Evolutionary conservation across 2,329 filamentous ascomycete genomes (phyloP), one percentile per base, ranked within the genome.

Genomic region (Beauveria bassiana): DNA sequence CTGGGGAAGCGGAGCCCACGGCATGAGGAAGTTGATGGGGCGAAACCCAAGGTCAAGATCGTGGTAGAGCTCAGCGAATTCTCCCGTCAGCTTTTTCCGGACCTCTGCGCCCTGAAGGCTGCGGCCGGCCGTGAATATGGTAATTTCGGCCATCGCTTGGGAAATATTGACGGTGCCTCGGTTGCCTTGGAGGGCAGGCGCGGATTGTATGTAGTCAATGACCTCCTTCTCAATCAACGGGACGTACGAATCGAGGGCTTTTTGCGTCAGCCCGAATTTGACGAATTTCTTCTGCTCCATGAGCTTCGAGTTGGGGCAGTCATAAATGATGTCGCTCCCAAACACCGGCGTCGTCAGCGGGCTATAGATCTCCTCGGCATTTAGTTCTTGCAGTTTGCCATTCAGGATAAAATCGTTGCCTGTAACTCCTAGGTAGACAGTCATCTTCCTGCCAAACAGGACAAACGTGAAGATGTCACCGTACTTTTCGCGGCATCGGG

Each of bases 211-310:
- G 71, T 90, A 93, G 66, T 83, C 79, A 53, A 82, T 75, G 61
- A 88, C 83, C 73, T 93, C 90, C 63, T 81, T 75, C 64, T 85
- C 83, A 73, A 93, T 92, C 70, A 91, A 77, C 46, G 79, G 83
- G 52, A 93, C 89, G 71, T 93, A 90, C 22, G 74, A 72, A 63
- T 77, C 80, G 66, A 90, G 82, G 3, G 86, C 85, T 28, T 84
- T 81, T 62, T 84, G 82, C 1, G 86, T 89, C 40, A 90, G 81
- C 50, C 86, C 86, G 66, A 86, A 85, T 72, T 90, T 89, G 80
- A 89, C 85, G 68, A 89, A 89, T 79, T 90, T 91, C 80, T 93
- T 93, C 77, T 95, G 90, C 75, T 95, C 90, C 89, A 93, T 93
- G 64, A 93, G 81, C 74, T 92, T 92, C 53, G 87, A 79, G 73